Evolutionary conservation across 495 filamentous ascomycete genomes (phyloP), one percentile per base, ranked within the genome.

Genomic region (Aspergillus avenaceus): DNA sequence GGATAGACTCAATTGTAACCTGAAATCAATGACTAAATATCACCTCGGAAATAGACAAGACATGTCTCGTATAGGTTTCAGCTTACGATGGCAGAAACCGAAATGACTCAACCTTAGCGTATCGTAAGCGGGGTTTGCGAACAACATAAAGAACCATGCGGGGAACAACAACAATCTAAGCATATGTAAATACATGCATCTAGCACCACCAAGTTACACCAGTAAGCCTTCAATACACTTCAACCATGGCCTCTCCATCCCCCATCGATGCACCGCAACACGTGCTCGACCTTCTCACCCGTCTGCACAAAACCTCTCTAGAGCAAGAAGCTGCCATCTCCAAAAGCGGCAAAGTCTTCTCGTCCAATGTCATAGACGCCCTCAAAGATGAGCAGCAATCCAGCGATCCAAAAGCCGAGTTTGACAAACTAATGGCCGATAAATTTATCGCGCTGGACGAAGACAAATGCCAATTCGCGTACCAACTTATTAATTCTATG

Each of bases 361-460:
- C 54, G 7, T 36, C 48, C 5, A 45, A 55, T 3, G 23, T 58
- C 12, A 14, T 61, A 9, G 51, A 45, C 5, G 54, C 58, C 22
- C 45, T 63, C 3, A 34, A 60, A 32, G 48, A 56, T 19, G 40
- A 58, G 7, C 16, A 29, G 1, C n/a, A 50, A 29, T 22, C 14
- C 8, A 41, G 8, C 19, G 38, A 52, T n/a, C 50, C 60, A 9
- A 52, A 59, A 29, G 50, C 47, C 27, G 47, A 49, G 27, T 64
- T 70, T 34, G 65, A 75, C 47, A 42, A 59, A 7, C 50, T 70
- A 1, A 76, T 76, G 73, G 55, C 44, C 8, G 73, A 76, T 46
- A 77, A 81, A 54, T 81, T 82, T 58, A 73, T 82, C 46, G 78
- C 78, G 0, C 61, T 82, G 0, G 78, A 81, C 16, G 58, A 74